Evolutionary conservation across 306 rosid species (phyloP), one percentile per base, ranked within the genome.

Genomic region (Malus fusca): DNA sequence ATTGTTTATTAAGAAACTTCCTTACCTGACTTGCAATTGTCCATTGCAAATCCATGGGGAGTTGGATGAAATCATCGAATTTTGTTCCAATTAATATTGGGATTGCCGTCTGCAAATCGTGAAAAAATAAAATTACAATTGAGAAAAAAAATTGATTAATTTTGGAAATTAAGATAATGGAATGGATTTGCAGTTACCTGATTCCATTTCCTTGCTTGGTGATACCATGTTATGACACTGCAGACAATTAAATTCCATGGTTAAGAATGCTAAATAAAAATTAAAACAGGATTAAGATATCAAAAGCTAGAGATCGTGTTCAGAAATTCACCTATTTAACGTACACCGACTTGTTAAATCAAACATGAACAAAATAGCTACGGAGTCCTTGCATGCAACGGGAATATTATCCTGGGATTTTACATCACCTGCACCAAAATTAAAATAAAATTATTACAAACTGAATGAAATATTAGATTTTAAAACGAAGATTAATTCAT

Each of bases 341-440:
- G 99, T 95, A 78, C 92, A 84, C 74, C 99, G 90, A 75, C 99
- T 92, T 59, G 99, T 95, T 78, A 95, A 90, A 89, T 95, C 99
- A 82, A 95, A 95, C 99, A 95, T 95, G 79, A 83, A 84, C 74
- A 95, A 82, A 83, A 95, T 90, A 33, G 99, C 97, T 62, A 90
- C 97, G 1, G 99, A 90, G 53, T 92, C 97, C 79, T 75, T 88
- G 74, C 99, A 95, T 69, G 99, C 97, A 69, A 71, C 60, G 26
- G 91, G 87, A 77, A 95, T 78, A 43, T 88, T 87, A 6, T 88
- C 91, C 31, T 82, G 81, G 55, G 90, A 84, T 80, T 81, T 90
- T 42, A 62, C 73, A 83, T 84, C 92, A 67, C 92, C 99, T 95
- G 53, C 65, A 35, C 77, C 62, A 46, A 64, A 68, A 28, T 23